phyloP scores from a whole-genome alignment of 2,329 filamentous ascomycete genomes.

The Neonectria magnoliae region DNA sequence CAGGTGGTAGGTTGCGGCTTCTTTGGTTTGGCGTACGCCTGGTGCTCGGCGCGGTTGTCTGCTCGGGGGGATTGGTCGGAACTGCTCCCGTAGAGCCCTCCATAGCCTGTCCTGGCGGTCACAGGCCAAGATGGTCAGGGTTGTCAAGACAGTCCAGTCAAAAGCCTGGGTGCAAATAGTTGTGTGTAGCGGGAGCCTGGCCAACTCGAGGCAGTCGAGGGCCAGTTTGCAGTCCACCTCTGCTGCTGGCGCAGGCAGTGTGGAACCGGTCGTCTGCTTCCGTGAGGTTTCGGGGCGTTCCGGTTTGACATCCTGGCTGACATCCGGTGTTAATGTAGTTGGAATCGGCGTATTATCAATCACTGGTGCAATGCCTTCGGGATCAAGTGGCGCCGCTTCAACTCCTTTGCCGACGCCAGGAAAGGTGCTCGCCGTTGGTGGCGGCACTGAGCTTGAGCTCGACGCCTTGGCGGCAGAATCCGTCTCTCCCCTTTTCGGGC shows the following conservation, averaged over 20 bases:
- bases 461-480: not conserved
- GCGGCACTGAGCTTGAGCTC: not conserved
- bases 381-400: not conserved
- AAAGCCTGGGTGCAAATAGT: constrained; percentile 20
- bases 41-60: constrained; percentile 10
- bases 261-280: not conserved
- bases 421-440: not conserved
- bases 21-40: constrained; percentile 6
- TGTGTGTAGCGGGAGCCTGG: constrained; percentile 23
- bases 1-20: constrained; percentile 20
- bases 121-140: constrained; percentile 25
- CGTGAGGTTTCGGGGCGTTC: not conserved
- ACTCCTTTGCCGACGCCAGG: not conserved
- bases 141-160: constrained; percentile 29
- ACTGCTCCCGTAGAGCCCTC: constrained; percentile 21
- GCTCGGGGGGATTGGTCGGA: constrained; percentile 12
- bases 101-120: constrained; percentile 25
- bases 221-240: constrained; percentile 11
- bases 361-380: not conserved
- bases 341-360: not conserved
- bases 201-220: constrained; percentile 26
- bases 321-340: not conserved
- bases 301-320: not conserved
- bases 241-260: not conserved
- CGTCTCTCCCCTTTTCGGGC: constrained; percentile 3